phyloP scores from a whole-genome alignment of 768 basidiomycete genomes.

The Auricularia cornea region DNA sequence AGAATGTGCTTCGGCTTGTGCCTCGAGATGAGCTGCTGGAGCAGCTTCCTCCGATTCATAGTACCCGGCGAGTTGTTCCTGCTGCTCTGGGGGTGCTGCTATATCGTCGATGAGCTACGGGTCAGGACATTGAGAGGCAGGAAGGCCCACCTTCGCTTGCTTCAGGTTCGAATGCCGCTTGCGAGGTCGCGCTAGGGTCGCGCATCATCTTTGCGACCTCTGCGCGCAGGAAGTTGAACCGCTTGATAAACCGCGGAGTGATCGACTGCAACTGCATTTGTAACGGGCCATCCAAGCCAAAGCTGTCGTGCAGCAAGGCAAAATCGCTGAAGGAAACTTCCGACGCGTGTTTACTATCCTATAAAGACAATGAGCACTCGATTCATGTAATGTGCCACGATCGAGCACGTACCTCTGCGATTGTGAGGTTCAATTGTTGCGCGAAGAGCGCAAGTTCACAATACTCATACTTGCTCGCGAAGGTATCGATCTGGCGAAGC shows the following conservation, averaged over 20 bases:
- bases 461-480: constrained; percentile 39
- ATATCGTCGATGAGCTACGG: too few species aligned
- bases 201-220: not conserved
- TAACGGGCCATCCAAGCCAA: not conserved
- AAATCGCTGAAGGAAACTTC: not conserved
- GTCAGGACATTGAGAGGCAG: too few species aligned
- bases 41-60: too few species aligned
- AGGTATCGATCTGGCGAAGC: constrained; percentile 51
- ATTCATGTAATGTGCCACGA: not conserved
- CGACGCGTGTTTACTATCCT: constrained; percentile 12
- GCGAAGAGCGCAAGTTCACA: constrained; percentile 56
- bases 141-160: not conserved
- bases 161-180: not conserved
- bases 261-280: not conserved
- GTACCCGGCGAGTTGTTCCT: too few species aligned
- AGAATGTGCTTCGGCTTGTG: too few species aligned
- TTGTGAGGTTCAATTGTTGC: constrained; percentile 53
- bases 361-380: constrained; percentile 30
- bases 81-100: too few species aligned
- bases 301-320: not conserved
- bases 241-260: not conserved
- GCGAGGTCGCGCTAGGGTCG: not conserved
- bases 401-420: constrained; percentile 52
- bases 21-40: too few species aligned
- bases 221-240: not conserved